Evolutionary conservation across 495 filamentous ascomycete species (phyloP).

Genomic region (Lasiosphaeria ovina): DNA sequence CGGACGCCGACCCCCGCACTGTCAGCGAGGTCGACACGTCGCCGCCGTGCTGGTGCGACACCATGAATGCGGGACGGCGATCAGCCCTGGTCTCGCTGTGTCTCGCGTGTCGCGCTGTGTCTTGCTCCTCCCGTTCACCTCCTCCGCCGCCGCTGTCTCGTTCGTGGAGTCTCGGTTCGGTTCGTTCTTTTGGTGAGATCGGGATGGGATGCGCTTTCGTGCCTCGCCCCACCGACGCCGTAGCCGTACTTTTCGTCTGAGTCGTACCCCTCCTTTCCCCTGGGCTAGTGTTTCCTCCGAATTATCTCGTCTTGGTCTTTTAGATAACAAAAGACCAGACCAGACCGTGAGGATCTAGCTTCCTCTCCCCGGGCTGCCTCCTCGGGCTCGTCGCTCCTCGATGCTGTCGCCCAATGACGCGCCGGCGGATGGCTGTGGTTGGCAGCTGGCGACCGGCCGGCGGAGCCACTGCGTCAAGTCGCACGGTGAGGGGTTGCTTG

Average conservation of each 20-base stretch:
- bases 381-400: neutral
- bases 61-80: conserved; percentile 48
- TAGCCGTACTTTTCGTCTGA: neutral
- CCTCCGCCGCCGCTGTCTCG: neutral
- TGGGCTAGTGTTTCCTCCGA: neutral
- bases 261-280: neutral
- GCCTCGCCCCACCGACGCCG: neutral
- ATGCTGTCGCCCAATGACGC: conserved; percentile 9
- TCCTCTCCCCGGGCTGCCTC: conserved; percentile 24
- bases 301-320: neutral
- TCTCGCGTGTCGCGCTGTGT: neutral
- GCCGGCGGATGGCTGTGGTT: conserved; percentile 1
- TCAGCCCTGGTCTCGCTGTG: neutral
- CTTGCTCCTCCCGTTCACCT: no score
- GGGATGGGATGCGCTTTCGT: neutral
- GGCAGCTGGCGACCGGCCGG: conserved; percentile 27
- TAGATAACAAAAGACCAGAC: neutral
- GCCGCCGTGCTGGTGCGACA: conserved; percentile 64
- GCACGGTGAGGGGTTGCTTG: conserved; percentile 18
- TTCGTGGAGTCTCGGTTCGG: neutral
- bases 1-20: conserved; percentile 58
- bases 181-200: neutral
- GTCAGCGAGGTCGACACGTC: conserved; percentile 53
- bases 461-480: conserved; percentile 5
- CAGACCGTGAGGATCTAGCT: conserved; percentile 6